A percentile compares a stretch with the other conserved stretches of the same genome.
phyloP scores from a whole-genome alignment of 169 alveolate genomes.

The Plasmodium fragile region DNA sequence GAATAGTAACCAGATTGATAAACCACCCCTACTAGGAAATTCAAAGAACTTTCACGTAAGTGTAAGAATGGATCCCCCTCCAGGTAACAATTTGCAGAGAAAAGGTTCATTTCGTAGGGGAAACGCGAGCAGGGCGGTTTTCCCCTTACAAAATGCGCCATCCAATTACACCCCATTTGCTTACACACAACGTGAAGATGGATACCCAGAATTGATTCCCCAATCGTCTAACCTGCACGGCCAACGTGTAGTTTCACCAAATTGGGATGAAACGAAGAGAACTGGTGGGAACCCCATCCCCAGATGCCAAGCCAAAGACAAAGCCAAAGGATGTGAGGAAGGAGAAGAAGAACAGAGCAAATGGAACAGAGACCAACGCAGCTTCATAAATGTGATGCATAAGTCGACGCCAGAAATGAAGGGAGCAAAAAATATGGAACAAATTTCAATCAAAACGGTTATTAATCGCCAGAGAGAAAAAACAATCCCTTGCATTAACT shows the following conservation, averaged over 20 bases:
- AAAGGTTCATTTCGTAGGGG: conserved; percentile 2
- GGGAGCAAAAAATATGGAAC: background rate
- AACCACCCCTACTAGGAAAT: background rate
- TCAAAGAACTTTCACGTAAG: background rate
- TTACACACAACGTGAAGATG: background rate
- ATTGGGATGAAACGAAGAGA: background rate
- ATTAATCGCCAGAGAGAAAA: conserved; percentile 11
- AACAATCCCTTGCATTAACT: conserved; percentile 45
- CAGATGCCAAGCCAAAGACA: background rate
- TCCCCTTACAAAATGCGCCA: background rate
- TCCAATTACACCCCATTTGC: background rate
- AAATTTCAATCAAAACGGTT: conserved; percentile 41
- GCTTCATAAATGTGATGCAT: background rate
- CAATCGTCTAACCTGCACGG: background rate
- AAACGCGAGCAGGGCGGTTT: background rate
- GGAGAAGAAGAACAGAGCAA: background rate
- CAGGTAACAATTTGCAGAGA: conserved; percentile 16
- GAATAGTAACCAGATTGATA: background rate
- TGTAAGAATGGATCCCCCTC: background rate
- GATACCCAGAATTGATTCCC: background rate
- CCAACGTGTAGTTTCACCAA: background rate
- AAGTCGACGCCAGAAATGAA: background rate
- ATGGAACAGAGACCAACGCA: background rate
- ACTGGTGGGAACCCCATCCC: background rate
- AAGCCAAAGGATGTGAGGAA: background rate